Conservation (phyloP, 2,329 filamentous ascomycete species). For the Nemania abortiva region DNA sequence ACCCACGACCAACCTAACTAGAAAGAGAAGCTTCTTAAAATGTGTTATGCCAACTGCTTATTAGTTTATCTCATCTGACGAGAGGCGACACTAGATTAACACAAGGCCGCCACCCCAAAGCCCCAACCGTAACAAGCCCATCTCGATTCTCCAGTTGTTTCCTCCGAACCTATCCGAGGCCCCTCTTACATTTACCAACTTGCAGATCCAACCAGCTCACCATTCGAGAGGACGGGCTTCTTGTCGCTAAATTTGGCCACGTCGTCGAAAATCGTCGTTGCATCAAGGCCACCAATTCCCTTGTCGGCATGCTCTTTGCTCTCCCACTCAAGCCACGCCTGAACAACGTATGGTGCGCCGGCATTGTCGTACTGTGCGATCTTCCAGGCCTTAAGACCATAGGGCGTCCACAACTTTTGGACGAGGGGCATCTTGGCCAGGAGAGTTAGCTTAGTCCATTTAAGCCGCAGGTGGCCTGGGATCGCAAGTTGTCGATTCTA, state of each 20-base stretch:
- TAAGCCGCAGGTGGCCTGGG: too few species aligned
- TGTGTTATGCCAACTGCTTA: too few species aligned
- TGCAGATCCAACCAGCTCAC: conserved; percentile 31
- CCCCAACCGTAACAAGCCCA: too few species aligned
- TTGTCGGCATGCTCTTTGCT: conserved; percentile 43
- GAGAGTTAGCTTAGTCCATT: conserved; percentile 4
- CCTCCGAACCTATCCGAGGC: background rate
- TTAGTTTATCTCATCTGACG: too few species aligned
- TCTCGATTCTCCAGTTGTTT: too few species aligned
- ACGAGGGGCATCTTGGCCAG: conserved; percentile 56
- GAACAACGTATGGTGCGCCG: conserved; percentile 45
- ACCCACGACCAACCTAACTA: background rate
- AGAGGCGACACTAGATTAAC: too few species aligned
- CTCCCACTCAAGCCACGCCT: conserved; percentile 51
- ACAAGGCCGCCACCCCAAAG: too few species aligned
- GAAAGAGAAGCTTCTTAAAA: background rate
- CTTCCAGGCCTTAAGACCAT: conserved; percentile 56
- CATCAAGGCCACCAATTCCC: conserved; percentile 35
- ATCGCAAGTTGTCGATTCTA: background rate
- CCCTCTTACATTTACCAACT: conserved; percentile 1
- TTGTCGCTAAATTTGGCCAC: conserved; percentile 52
- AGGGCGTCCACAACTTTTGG: conserved; percentile 53
- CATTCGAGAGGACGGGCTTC: conserved; percentile 34
- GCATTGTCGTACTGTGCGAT: conserved; percentile 48
- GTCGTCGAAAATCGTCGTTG: conserved; percentile 47